Evolutionary conservation across 2,329 filamentous ascomycete genomes (phyloP).

Genomic region (Claviceps capensis): DNA sequence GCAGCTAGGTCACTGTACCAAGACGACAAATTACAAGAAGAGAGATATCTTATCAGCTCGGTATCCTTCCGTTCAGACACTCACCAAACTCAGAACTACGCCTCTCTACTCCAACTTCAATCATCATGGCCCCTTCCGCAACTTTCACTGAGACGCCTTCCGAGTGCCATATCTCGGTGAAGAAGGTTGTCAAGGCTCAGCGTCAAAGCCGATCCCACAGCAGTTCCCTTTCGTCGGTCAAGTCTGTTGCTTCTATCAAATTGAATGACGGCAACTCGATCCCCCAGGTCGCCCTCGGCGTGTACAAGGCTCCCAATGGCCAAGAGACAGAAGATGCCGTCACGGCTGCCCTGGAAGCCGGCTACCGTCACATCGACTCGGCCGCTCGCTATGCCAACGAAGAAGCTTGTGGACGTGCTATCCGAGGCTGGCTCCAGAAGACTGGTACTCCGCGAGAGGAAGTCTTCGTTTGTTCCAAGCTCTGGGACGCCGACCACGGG

Average conservation of each 20-base stretch:
- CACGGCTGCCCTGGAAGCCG: conserved; percentile 42
- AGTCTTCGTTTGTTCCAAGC: conserved; percentile 54
- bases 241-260: conserved; percentile 33
- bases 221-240: conserved; percentile 13
- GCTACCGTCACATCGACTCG: conserved; percentile 40
- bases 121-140: conserved; percentile 23
- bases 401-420: conserved; percentile 54
- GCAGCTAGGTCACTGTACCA: no score
- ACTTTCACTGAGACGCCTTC: conserved; percentile 21
- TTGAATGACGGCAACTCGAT: conserved; percentile 61
- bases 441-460: conserved; percentile 50
- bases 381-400: conserved; percentile 51
- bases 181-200: conserved; percentile 13
- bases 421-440: conserved; percentile 53
- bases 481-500: conserved; percentile 42
- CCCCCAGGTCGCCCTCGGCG: conserved; percentile 37
- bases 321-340: conserved; percentile 49
- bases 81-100: not conserved
- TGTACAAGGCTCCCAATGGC: conserved; percentile 32
- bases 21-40: not conserved
- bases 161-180: conserved; percentile 17
- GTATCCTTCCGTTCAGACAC: not conserved
- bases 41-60: not conserved
- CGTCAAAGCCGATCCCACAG: conserved; percentile 11
- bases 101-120: not conserved